Conservation (phyloP, 129 eudicot species). For the Helichrysum umbraculigerum region DNA sequence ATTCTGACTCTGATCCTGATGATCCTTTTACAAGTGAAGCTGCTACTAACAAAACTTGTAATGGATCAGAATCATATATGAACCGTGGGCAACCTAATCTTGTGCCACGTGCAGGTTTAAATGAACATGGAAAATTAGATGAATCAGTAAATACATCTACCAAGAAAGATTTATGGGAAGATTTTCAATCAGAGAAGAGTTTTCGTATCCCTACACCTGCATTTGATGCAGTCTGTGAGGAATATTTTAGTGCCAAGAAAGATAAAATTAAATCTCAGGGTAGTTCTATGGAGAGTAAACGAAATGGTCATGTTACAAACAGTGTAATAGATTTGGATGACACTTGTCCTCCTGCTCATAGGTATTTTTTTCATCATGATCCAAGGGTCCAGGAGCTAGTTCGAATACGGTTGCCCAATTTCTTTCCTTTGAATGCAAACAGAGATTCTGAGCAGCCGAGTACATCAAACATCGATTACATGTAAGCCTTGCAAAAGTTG, state of each 20-base stretch:
- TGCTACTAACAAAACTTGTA: conserved; percentile 16
- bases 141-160: conserved; percentile 29
- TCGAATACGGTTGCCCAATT: conserved; percentile 67
- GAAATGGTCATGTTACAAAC: conserved; percentile 22
- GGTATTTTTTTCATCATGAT: conserved; percentile 69
- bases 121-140: conserved; percentile 19
- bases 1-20: conserved; percentile 76
- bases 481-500: conserved; percentile 43
- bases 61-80: conserved; percentile 26
- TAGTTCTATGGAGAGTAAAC: conserved; percentile 13
- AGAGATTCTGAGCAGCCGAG: conserved; percentile 37
- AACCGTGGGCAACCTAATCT: conserved; percentile 26
- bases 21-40: conserved; percentile 36
- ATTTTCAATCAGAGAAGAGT: conserved; percentile 48
- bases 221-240: conserved; percentile 73
- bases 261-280: conserved; percentile 31
- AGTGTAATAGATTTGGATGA: conserved; percentile 29
- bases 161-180: conserved; percentile 70
- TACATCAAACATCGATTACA: conserved; percentile 69
- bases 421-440: conserved; percentile 54
- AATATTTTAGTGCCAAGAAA: conserved; percentile 58
- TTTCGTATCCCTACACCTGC: conserved; percentile 71
- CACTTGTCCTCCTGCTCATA: conserved; percentile 61
- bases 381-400: conserved; percentile 69
- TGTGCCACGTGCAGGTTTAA: neutral